phyloP scores from a whole-genome alignment of 2,329 filamentous ascomycete genomes.

The Talaromyces sp. region DNA sequence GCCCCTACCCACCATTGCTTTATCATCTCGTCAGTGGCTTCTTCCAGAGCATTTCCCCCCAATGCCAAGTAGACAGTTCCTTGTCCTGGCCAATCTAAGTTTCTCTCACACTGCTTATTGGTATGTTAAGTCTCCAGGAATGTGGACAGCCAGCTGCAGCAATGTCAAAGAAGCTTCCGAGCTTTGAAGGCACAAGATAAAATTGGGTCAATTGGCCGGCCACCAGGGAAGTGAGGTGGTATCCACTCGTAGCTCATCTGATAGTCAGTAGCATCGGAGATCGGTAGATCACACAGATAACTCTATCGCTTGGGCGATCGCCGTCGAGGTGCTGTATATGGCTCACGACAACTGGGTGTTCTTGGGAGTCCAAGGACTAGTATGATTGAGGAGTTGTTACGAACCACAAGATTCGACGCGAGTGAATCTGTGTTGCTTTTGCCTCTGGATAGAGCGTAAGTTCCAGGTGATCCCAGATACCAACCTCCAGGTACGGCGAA shows the following conservation, averaged over 20 bases:
- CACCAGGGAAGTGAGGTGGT: background rate
- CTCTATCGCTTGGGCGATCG: background rate
- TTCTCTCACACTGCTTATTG: conserved; percentile 15
- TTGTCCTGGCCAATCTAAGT: background rate
- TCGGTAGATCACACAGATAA: background rate
- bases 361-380: background rate
- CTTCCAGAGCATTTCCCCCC: background rate
- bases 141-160: conserved; percentile 28
- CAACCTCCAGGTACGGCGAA: background rate
- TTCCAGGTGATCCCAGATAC: too few relatives aligned
- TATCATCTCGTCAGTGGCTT: background rate
- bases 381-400: background rate
- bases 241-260: background rate
- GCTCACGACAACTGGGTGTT: background rate
- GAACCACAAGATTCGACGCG: background rate
- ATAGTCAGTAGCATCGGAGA: background rate
- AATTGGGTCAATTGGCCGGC: conserved; percentile 21
- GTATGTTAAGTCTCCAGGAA: conserved; percentile 33
- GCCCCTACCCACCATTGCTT: background rate
- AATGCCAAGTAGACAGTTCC: conserved; percentile 5
- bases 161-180: conserved; percentile 27
- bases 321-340: background rate
- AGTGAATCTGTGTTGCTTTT: background rate
- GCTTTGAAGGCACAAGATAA: conserved; percentile 18
- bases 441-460: background rate